phyloP scores from a whole-genome alignment of 1,139 yeast genomes.

The Saccharomycopsis phalli region DNA sequence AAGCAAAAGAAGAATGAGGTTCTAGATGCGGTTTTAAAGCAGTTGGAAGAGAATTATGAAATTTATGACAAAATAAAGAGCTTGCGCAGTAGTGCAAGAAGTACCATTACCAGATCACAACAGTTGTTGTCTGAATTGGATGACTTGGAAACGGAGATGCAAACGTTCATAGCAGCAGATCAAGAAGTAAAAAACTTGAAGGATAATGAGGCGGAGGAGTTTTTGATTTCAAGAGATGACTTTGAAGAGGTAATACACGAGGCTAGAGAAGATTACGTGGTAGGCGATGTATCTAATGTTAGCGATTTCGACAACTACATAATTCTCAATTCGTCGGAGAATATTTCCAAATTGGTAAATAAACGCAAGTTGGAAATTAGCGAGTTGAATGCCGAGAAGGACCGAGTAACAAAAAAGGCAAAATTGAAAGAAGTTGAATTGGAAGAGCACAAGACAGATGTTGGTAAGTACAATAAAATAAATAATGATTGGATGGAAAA shows the following conservation, averaged over 20 bases:
- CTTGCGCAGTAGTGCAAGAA: conserved; percentile 4
- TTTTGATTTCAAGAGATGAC: conserved; percentile 10
- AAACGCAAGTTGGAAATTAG: conserved; percentile 7
- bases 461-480: neutral
- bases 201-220: conserved; percentile 4
- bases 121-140: conserved; percentile 13
- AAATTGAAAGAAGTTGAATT: neutral
- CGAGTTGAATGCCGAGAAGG: too few species aligned
- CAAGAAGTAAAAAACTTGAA: conserved; percentile 1
- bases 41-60: conserved; percentile 3
- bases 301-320: conserved; percentile 16
- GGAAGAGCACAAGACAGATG: neutral
- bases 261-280: conserved; percentile 10
- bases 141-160: conserved; percentile 14
- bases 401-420: too few species aligned
- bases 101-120: conserved; percentile 5
- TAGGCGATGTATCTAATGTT: conserved; percentile 4
- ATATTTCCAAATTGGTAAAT: conserved; percentile 7
- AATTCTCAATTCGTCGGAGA: conserved; percentile 15
- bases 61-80: conserved; percentile 2
- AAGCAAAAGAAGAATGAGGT: conserved; percentile 14
- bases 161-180: neutral
- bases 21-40: conserved; percentile 4
- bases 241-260: conserved; percentile 11
- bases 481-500: neutral